Evolutionary conservation across 768 basidiomycete species (phyloP).

Genomic region (Pisolithus marmoratus): DNA sequence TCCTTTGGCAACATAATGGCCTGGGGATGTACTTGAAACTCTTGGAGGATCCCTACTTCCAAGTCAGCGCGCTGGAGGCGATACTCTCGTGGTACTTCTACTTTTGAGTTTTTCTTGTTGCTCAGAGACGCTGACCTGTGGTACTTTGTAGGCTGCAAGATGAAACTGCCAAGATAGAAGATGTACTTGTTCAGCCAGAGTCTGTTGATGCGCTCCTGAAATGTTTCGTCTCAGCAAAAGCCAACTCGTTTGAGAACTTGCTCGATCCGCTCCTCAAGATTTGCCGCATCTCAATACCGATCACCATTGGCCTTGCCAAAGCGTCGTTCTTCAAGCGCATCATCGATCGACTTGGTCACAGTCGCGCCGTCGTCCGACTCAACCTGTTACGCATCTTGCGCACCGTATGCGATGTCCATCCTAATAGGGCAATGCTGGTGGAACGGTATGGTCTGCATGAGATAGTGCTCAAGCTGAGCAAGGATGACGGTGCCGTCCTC

Average conservation of each 20-base stretch:
- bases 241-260: slow-evolving; percentile 87
- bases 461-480: slow-evolving; percentile 74
- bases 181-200: slow-evolving; percentile 64
- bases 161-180: slow-evolving; percentile 91
- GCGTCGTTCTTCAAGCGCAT: slow-evolving; percentile 84
- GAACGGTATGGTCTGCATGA: slow-evolving; percentile 77
- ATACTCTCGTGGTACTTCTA: slow-evolving; percentile 71
- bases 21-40: slow-evolving; percentile 72
- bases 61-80: slow-evolving; percentile 87
- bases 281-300: slow-evolving; percentile 65
- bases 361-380: slow-evolving; percentile 81
- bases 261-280: slow-evolving; percentile 93
- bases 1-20: slow-evolving; percentile 95
- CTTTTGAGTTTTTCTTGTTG: not conserved
- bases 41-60: slow-evolving; percentile 83
- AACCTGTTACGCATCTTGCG: slow-evolving; percentile 83
- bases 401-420: slow-evolving; percentile 84
- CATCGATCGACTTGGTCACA: slow-evolving; percentile 70
- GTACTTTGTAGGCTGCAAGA: slow-evolving; percentile 74
- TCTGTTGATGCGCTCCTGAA: slow-evolving; percentile 64
- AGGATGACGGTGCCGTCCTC: slow-evolving; percentile 85
- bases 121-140: slow-evolving; percentile 1
- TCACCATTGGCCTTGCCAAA: slow-evolving; percentile 75
- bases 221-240: slow-evolving; percentile 81
- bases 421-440: slow-evolving; percentile 76